These are phyloP conservation scores for Rubroboletus satanas DNA, from an alignment of 768 basidiomycete genomes.

Conservation along the genomic window DNA sequence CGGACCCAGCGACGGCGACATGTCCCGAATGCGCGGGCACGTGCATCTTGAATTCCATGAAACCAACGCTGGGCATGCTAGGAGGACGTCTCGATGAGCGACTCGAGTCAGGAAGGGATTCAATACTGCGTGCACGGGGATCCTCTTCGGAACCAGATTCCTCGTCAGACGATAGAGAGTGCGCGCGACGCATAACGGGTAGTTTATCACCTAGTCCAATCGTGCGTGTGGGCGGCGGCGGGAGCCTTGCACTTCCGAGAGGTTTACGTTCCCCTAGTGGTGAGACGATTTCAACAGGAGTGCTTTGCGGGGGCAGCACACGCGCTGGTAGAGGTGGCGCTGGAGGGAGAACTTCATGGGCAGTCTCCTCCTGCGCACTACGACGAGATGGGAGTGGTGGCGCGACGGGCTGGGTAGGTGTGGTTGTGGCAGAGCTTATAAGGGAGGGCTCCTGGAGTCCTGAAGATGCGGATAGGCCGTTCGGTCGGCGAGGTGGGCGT, in stretches of 20 bases:
- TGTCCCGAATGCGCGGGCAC: constrained; percentile 52
- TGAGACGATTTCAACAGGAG: constrained; percentile 20
- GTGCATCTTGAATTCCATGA: constrained; percentile 48
- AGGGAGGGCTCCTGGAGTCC: not conserved
- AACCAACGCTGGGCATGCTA: constrained; percentile 27
- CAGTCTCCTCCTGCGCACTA: constrained; percentile 6
- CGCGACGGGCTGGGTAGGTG: constrained; percentile 20
- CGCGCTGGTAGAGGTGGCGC: constrained; percentile 39
- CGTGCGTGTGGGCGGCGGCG: constrained; percentile 71
- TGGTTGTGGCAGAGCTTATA: not conserved
- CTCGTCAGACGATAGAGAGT: constrained; percentile 43
- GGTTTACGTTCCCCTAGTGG: constrained; percentile 25
- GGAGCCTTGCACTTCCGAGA: constrained; percentile 39
- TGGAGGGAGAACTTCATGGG: not conserved
- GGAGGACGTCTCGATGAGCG: constrained; percentile 58
- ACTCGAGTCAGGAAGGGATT: constrained; percentile 65
- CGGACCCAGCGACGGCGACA: constrained; percentile 53
- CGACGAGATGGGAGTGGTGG: constrained; percentile 43
- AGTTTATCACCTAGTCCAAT: constrained; percentile 68
- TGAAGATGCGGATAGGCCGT: not conserved
- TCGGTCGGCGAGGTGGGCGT: constrained; percentile 17
- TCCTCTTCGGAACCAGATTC: constrained; percentile 65
- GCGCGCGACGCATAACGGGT: constrained; percentile 53
- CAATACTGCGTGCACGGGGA: constrained; percentile 39
- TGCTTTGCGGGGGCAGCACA: constrained; percentile 4